phyloP scores from a whole-genome alignment of 768 basidiomycete species.

The Auriculariales sp. region DNA sequence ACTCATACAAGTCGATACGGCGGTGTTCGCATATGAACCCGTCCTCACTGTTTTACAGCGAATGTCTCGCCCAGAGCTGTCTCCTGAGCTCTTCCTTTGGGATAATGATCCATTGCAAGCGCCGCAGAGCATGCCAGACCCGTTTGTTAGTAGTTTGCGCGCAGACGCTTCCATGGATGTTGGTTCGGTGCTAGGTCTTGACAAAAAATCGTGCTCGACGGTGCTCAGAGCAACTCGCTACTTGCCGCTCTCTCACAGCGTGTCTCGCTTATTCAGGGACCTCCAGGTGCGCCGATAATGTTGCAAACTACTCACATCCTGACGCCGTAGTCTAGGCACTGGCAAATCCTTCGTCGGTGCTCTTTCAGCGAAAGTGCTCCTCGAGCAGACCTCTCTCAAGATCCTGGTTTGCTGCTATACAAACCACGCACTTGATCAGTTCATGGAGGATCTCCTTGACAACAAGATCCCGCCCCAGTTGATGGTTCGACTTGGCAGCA shows the following conservation, averaged over 20 bases:
- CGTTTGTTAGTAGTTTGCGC: no score
- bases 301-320: not conserved
- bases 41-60: conserved; percentile 42
- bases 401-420: conserved; percentile 64
- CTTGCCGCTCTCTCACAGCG: conserved; percentile 38
- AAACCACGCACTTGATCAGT: conserved; percentile 62
- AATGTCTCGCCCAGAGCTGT: conserved; percentile 29
- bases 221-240: conserved; percentile 30
- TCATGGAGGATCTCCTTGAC: conserved; percentile 44
- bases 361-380: conserved; percentile 38
- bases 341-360: conserved; percentile 66
- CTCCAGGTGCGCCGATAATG: conserved; percentile 38
- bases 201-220: conserved; percentile 31
- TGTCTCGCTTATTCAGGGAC: conserved; percentile 54
- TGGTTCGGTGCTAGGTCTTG: not conserved
- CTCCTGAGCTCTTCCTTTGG: conserved; percentile 42
- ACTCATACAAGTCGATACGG: conserved; percentile 44
- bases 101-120: no score
- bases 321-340: conserved; percentile 31
- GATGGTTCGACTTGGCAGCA: conserved; percentile 47
- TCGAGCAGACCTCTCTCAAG: conserved; percentile 28
- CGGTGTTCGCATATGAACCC: conserved; percentile 48
- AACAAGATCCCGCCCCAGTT: conserved; percentile 35
- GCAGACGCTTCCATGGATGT: no score
- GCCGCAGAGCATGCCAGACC: no score